These are phyloP conservation scores for Collybia mongolica DNA, from an alignment of 768 basidiomycete species.

Conservation along the genomic window DNA sequence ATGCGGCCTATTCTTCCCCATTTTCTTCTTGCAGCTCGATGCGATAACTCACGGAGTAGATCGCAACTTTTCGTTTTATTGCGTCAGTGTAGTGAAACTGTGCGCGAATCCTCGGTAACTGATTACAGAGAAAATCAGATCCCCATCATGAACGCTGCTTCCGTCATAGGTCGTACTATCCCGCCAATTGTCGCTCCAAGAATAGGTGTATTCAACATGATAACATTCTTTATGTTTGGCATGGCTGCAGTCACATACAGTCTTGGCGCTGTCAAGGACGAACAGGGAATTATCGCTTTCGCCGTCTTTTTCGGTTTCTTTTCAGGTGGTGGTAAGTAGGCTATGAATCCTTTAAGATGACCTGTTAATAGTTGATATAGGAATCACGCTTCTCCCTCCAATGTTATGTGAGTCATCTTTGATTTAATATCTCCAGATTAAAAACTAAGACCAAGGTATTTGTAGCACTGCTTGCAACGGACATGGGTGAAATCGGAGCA, in stretches of 20 bases:
- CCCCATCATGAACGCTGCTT: slow-evolving; percentile 54
- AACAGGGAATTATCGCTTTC: slow-evolving; percentile 34
- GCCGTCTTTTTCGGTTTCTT: slow-evolving; percentile 46
- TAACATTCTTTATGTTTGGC: slow-evolving; percentile 29
- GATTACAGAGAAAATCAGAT: slow-evolving; percentile 28
- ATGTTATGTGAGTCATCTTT: slow-evolving; percentile 22
- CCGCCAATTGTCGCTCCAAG: slow-evolving; percentile 40
- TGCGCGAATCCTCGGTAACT: background rate
- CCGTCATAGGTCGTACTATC: slow-evolving; percentile 49
- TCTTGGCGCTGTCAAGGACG: slow-evolving; percentile 35
- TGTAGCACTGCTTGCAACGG: slow-evolving; percentile 30
- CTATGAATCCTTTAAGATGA: background rate
- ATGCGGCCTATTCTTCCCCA: slow-evolving; percentile 40
- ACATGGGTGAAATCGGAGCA: slow-evolving; percentile 45
- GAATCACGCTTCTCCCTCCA: slow-evolving; percentile 21
- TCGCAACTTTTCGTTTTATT: background rate
- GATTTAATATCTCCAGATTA: background rate
- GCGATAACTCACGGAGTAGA: background rate
- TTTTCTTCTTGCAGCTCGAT: slow-evolving; percentile 35
- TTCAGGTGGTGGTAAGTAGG: slow-evolving; percentile 34
- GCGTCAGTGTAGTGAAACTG: background rate
- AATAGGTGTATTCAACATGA: slow-evolving; percentile 43
- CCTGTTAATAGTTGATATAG: background rate
- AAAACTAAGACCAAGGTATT: background rate
- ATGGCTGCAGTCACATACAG: slow-evolving; percentile 37